Conservation (phyloP, 1,139 yeast species). For the Torulaspora pretoriensis region DNA sequence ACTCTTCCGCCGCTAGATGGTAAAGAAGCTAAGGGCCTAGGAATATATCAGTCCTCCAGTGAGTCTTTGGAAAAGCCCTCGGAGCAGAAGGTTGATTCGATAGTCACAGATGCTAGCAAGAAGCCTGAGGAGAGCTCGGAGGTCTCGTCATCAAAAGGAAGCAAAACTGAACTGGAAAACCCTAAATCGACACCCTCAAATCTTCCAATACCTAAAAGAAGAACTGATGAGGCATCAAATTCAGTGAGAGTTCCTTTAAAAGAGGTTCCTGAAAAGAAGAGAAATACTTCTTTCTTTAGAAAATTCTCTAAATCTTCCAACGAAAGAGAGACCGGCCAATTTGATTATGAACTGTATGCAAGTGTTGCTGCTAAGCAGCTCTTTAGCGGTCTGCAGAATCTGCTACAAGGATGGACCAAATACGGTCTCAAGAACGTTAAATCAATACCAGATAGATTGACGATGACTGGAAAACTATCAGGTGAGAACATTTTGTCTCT, state of each 20-base stretch:
- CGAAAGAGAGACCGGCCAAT: conserved; percentile 32
- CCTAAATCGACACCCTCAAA: conserved; percentile 33
- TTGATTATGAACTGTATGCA: conserved; percentile 27
- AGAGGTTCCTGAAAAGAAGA: conserved; percentile 22
- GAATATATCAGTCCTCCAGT: conserved; percentile 24
- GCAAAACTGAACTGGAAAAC: conserved; percentile 11
- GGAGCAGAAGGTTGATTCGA: conserved; percentile 1
- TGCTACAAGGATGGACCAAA: conserved; percentile 63
- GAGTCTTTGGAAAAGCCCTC: conserved; percentile 11
- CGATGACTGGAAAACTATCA: conserved; percentile 57
- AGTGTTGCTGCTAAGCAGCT: conserved; percentile 44
- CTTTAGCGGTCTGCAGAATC: conserved; percentile 59
- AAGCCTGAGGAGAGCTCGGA: background rate
- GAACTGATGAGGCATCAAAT: conserved; percentile 4
- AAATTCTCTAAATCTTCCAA: conserved; percentile 48
- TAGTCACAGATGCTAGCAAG: conserved; percentile 1
- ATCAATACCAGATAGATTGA: conserved; percentile 43
- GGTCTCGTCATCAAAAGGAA: background rate
- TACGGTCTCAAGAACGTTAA: conserved; percentile 61
- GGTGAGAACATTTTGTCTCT: conserved; percentile 58
- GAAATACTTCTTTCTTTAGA: conserved; percentile 46
- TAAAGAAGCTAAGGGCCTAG: conserved; percentile 36
- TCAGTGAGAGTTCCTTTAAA: conserved; percentile 16
- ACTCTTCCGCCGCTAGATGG: conserved; percentile 37
- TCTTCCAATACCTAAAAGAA: conserved; percentile 10